Base-by-base conservation (phyloP, 495 filamentous ascomycete genomes). In the Friedmanniomyces endolithicus region DNA sequence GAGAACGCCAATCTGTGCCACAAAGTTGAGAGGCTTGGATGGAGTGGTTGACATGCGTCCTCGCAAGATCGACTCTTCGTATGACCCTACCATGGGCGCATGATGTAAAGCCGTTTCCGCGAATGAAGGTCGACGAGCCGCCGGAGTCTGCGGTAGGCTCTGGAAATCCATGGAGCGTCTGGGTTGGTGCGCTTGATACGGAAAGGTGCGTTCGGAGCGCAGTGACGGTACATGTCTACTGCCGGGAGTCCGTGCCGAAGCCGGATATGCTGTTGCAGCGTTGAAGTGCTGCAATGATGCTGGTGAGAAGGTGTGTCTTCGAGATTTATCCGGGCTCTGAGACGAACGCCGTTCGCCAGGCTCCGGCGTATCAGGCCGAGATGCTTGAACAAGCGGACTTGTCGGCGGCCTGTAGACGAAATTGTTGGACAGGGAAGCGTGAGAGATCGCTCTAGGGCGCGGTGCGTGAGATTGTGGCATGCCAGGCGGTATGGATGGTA, bases 1-100 rank as follows among this genome's bases (percentile, higher is more conserved):
- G 29, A 97, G 72, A 0, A 97, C 92, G 25, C 92, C 92, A 53
- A 99, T 97, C 66, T 96, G 89, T 40, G 92, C 94, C 19, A 90
- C 78, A 65, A 99, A 99, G 57, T 94, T 83, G 20, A 99, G 71
- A 25, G 92, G 92, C 52, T 87, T 90, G 9, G 92, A 97, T 1
- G 92, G 94, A 9, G 83, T 92, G 12, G 89, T 97, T 40, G 94
- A 97, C 92, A 98, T 98, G 51, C 94, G 79, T 25, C 92, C 92
- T 22, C 87, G 81, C 2, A 98, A 72, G 48, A 98, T 96, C 2
- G 88, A 95, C 68, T 98, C 92, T 67, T 98, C 92, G 62, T 95
- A 98, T 2, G 92, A 96, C 0, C 92, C 92, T 17, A 98, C 92
- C 84, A 98, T 89, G 3, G 90, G 86, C 23, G 90, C 90, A 71